A percentile compares a stretch with the other conserved stretches of the same genome.
Conservation (phyloP, 192 early-diverging fungal genomes). For the Podila minutissima region DNA sequence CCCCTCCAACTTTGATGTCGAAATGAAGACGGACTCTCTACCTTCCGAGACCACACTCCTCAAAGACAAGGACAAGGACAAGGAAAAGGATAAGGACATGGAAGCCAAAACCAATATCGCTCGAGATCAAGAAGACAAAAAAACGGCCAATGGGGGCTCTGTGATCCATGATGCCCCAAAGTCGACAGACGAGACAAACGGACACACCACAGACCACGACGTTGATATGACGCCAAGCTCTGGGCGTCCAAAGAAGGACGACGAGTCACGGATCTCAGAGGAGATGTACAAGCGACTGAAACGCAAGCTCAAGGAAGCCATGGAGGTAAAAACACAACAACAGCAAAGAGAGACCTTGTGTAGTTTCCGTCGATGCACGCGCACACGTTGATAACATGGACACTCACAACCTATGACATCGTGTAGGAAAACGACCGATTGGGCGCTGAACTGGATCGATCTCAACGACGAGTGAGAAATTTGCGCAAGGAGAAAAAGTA, state of each 20-base stretch:
- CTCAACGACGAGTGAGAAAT: slow-evolving; percentile 34
- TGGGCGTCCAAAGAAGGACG: not conserved
- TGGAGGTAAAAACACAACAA: slow-evolving; percentile 48
- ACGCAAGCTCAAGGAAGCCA: slow-evolving; percentile 53
- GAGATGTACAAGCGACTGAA: slow-evolving; percentile 58
- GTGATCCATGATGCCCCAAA: not conserved
- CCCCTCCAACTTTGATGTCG: slow-evolving; percentile 22
- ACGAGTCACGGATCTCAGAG: slow-evolving; percentile 13
- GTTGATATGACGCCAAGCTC: not conserved
- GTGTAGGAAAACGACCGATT: slow-evolving; percentile 35
- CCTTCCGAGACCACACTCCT: not conserved
- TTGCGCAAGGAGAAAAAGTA: slow-evolving; percentile 41
- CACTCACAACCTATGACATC: not conserved
- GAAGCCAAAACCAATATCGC: not conserved
- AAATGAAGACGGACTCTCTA: slow-evolving; percentile 10
- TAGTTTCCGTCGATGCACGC: not conserved
- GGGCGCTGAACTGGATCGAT: slow-evolving; percentile 27
- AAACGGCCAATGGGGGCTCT: too few species aligned
- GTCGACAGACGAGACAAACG: not conserved
- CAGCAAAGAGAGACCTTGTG: not conserved
- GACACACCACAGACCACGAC: not conserved
- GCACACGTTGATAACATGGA: too few species aligned
- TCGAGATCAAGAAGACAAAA: too few species aligned
- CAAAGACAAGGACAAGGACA: slow-evolving; percentile 21
- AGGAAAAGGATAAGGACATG: not conserved